These are phyloP conservation scores for Arthroderma uncinatum DNA, from an alignment of 2,329 filamentous ascomycete genomes.

Conservation along the genomic window DNA sequence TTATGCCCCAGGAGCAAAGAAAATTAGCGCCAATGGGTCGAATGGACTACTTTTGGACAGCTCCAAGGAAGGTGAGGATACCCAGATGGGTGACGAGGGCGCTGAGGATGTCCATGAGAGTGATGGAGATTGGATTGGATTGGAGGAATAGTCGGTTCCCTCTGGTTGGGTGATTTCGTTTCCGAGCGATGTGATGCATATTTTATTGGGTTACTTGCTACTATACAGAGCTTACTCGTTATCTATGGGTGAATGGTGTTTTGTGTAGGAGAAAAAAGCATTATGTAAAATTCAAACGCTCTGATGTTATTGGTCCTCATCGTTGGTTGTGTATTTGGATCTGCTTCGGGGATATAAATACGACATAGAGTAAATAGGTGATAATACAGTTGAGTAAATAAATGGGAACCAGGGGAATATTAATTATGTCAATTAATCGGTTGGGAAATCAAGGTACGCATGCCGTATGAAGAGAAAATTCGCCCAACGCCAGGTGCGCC, in stretches of 20 bases:
- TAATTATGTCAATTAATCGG: not conserved
- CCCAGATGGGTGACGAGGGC: constrained; percentile 22
- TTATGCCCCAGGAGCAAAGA: not conserved
- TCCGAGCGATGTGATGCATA: not conserved
- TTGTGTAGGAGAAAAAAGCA: not conserved
- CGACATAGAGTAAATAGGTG: not conserved
- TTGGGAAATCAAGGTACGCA: not conserved
- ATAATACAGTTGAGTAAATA: not conserved
- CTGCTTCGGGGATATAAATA: not conserved
- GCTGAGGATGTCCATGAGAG: constrained; percentile 26
- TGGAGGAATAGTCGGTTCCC: constrained; percentile 32
- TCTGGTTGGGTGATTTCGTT: not conserved
- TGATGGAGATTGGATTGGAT: constrained; percentile 44
- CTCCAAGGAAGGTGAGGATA: constrained; percentile 18
- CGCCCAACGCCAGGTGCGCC: not conserved
- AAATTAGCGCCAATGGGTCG: constrained; percentile 9
- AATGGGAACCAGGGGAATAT: not conserved
- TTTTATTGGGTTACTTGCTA: not conserved
- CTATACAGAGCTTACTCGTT: not conserved
- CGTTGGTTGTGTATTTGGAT: not conserved
- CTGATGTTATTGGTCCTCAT: not conserved
- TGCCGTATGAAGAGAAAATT: not conserved
- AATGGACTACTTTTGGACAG: constrained; percentile 13
- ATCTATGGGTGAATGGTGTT: constrained; percentile 1
- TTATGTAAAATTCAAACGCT: not conserved